A percentile compares a stretch with the other conserved stretches of the same genome.
Evolutionary conservation across 306 rosid genomes (phyloP).

Genomic region (Prunus fruticosa): DNA sequence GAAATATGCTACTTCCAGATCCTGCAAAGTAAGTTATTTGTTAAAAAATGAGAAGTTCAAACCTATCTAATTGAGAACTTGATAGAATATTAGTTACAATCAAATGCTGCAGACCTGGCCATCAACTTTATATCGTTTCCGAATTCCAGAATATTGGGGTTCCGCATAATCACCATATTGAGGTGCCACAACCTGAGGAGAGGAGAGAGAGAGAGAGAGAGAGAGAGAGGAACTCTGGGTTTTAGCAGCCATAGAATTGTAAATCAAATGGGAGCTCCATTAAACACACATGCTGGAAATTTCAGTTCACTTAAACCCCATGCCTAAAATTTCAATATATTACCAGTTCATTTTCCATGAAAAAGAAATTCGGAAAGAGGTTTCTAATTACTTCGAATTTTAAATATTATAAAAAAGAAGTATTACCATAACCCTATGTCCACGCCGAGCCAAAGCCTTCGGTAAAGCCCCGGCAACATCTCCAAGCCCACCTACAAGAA

Average conservation of each 20-base stretch:
- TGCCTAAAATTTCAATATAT: background rate
- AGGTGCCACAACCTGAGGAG: constrained; percentile 73
- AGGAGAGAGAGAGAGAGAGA: constrained; percentile 17
- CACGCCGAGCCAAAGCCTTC: constrained; percentile 98
- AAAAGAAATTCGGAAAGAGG: background rate
- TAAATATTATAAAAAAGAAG: constrained; percentile 7
- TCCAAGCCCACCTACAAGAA: constrained; percentile 88
- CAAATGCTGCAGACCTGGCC: constrained; percentile 59
- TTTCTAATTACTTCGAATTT: background rate
- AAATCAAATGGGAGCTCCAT: background rate
- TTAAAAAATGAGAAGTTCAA: background rate
- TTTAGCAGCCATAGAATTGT: background rate
- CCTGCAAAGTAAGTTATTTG: constrained; percentile 47
- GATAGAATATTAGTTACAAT: constrained; percentile 19
- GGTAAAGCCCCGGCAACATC: constrained; percentile 98
- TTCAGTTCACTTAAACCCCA: background rate
- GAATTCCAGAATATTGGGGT: constrained; percentile 56
- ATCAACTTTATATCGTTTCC: constrained; percentile 61
- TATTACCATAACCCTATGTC: constrained; percentile 96
- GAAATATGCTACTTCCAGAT: constrained; percentile 71
- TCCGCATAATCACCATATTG: constrained; percentile 65
- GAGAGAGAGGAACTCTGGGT: constrained; percentile 14
- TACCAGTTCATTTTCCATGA: background rate
- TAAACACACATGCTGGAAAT: background rate
- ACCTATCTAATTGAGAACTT: background rate